Evolutionary conservation across 805 yeast species (phyloP), one percentile per base, ranked within the genome.

Genomic region (Teunomyces aglyptinius): DNA sequence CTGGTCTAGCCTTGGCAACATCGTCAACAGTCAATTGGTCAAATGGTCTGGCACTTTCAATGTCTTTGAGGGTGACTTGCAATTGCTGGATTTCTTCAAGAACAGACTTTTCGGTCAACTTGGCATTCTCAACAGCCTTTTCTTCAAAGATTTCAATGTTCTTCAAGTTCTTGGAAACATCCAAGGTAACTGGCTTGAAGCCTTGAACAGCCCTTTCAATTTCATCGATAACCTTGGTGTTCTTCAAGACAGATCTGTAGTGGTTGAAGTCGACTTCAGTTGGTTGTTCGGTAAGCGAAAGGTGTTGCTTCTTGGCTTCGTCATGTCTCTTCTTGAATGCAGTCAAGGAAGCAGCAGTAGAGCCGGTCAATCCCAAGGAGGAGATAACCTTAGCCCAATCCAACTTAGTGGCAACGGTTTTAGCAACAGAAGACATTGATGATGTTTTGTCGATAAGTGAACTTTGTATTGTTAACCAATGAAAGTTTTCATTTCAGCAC

Each of bases 321-420:
- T 94, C 99, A 72, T 90, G 86, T 82, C 99, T 89, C 88, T 94
- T 92, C 76, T 91, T 91, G 86, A 94, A 94, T 26, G 96, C 81
- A 45, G 94, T 82, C 68, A 94, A 77, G 38, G 96, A 82, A 45
- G 87, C 65, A 50, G 96, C 96, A 52, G 99, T 94, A 65, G 84
- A 75, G 53, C 99, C 99, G 51, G 96, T 82, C 65, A 94, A 80
- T 50, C 97, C 97, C 65, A 94, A 80, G 58, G 90, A 82, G 57
- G 91, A 75, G 67, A 88, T 81, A 67, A 94, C 83, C 75, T 86
- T 85, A 64, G 94, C 83, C 97, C 98, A 94, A 81, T 94, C 96
- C 71, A 92, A 77, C 77, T 90, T 92, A 64, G 86, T 76, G 62
- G 92, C 83, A 57, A 89, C 86, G 59, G 83, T 76, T 64, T 76